Evolutionary conservation across 2,329 filamentous ascomycete species (phyloP).

Genomic region (Ophiostoma angusticollis): DNA sequence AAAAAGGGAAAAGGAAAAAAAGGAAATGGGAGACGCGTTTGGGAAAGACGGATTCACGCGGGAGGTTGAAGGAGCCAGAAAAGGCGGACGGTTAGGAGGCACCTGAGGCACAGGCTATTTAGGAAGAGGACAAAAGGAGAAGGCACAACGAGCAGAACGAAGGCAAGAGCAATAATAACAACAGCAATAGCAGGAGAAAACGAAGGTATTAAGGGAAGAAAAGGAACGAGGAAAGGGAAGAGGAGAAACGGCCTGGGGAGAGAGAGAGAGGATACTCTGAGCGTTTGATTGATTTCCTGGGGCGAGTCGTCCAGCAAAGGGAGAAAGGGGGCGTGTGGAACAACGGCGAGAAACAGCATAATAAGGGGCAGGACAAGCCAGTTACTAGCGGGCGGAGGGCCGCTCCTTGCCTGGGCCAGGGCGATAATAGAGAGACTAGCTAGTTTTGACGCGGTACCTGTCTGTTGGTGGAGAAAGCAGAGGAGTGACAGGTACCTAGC

Average conservation of each 20-base stretch:
- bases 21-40: not conserved
- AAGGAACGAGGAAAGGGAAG: not conserved
- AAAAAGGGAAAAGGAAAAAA: not conserved
- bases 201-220: not conserved
- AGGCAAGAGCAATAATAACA: not conserved
- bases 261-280: too few relatives aligned
- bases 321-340: constrained; percentile 2
- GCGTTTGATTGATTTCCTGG: constrained; percentile 6
- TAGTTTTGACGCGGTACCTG: not conserved
- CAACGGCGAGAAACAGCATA: not conserved
- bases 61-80: not conserved
- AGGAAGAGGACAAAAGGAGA: not conserved
- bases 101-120: not conserved
- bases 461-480: not conserved
- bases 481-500: constrained; percentile 2
- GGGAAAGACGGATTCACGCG: not conserved
- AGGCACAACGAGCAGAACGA: not conserved
- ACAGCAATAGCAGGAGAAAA: not conserved
- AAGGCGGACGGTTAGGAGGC: not conserved
- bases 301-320: not conserved
- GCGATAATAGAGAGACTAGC: not conserved
- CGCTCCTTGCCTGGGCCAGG: not conserved
- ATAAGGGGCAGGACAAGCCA: not conserved
- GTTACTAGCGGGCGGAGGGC: not conserved
- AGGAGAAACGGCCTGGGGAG: not conserved